Percentiles rank a stretch among this genome's conserved stretches.
phyloP scores from a whole-genome alignment of 495 filamentous ascomycete species.

The Beverwykella pulmonaria region DNA sequence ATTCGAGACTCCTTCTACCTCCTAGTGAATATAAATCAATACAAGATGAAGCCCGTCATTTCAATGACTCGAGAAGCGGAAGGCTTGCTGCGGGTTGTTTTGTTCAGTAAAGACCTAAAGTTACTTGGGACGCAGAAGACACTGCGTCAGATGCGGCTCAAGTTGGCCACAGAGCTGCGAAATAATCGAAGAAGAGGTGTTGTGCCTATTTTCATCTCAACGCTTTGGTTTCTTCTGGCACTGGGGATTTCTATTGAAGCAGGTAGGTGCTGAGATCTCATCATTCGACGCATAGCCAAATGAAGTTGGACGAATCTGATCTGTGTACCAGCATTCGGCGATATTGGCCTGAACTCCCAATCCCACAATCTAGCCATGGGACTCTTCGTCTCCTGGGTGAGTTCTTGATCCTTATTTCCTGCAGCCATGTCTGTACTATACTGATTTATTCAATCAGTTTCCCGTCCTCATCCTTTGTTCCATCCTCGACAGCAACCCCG shows the following conservation, averaged over 20 bases:
- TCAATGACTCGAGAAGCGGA: slow-evolving; percentile 35
- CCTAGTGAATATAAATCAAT: neutral
- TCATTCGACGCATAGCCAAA: too few relatives aligned
- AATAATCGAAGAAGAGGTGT: neutral
- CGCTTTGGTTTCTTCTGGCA: neutral
- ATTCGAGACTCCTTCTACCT: neutral
- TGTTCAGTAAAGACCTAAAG: slow-evolving; percentile 47
- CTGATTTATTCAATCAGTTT: too few relatives aligned
- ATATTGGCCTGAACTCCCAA: neutral
- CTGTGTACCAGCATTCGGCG: neutral
- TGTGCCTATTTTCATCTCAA: neutral
- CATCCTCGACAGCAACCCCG: slow-evolving; percentile 8
- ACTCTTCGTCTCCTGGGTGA: neutral
- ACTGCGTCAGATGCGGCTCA: neutral
- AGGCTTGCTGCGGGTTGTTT: slow-evolving; percentile 46
- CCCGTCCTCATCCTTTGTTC: slow-evolving; percentile 4
- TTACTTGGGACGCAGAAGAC: slow-evolving; percentile 13
- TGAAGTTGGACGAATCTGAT: too few relatives aligned
- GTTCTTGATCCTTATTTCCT: too few relatives aligned
- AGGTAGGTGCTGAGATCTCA: too few relatives aligned
- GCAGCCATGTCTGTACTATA: too few relatives aligned
- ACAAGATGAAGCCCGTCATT: neutral
- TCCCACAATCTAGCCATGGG: neutral
- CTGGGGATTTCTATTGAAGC: neutral
- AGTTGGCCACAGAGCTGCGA: neutral